Base-by-base conservation (phyloP, 768 basidiomycete genomes). In the Kwoniella europaea region DNA sequence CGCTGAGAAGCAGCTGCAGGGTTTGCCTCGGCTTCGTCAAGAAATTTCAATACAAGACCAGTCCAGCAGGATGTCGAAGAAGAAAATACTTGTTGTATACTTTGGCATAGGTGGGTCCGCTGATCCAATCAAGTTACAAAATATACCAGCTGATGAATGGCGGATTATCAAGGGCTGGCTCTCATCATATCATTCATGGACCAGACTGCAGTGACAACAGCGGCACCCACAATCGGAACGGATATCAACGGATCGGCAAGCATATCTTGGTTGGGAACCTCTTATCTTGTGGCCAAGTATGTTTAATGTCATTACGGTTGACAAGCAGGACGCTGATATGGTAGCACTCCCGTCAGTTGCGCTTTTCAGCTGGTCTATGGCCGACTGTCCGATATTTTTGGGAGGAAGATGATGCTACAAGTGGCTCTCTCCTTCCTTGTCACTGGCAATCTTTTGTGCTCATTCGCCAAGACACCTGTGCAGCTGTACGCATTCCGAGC, bases 381-480 rank as follows among this genome's bases (percentile, higher is more conserved):
- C 5, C 64, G 75, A 16, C 60, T 80, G 6, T 73, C 67, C 29
- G 76, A 80, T 58, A 80, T 77, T n/a, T 81, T 81, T 56, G 82
- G 82, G 3, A 73, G 82, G n/a, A 83, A 82, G 66, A 43, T 53
- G 10, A 75, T 79, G 69, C 76, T 83, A 0, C 74, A 81, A 43
- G 65, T 73, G 1, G 77, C 82, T 3, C 53, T 83, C 12, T 65
- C 72, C 44, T 71, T 83, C 35, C 74, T 83, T 6, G 74, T 69
- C n/a, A 57, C 80, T 15, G 82, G 82, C 10, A 80, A 83, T 64
- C 66, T 82, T 41, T 53, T 81, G 15, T 83, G 82, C 52, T 78
- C 78, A 1, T 83, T 83, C 67, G 79, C 79, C 5, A 69, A 81
- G 52, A 80, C 71, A 6, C 78, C 76, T 22, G 63, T 80, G 1